Evolutionary conservation across 169 alveolate species (phyloP).

Genomic region (Plasmodium sp.): DNA sequence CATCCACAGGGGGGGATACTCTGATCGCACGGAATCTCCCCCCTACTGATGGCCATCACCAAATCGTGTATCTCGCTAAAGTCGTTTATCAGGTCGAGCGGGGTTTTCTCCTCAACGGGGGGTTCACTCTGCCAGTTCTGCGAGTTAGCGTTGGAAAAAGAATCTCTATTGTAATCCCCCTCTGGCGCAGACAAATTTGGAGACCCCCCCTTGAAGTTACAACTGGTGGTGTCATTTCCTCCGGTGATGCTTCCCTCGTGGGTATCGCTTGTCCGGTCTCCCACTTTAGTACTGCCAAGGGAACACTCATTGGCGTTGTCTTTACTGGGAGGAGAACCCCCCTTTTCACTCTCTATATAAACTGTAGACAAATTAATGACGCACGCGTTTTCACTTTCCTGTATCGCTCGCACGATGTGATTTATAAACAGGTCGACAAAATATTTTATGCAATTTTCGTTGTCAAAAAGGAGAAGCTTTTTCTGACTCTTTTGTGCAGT

Average conservation of each 20-base stretch:
- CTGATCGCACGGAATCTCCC: background rate
- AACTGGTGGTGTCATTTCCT: background rate
- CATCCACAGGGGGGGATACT: background rate
- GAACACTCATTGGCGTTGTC: background rate
- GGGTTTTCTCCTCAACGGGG: background rate
- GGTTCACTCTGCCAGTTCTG: background rate
- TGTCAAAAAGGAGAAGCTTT: slow-evolving; percentile 41
- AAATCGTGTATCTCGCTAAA: slow-evolving; percentile 15
- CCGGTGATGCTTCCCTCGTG: background rate
- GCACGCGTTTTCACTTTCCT: slow-evolving; percentile 14
- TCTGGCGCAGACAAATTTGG: background rate
- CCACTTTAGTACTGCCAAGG: background rate
- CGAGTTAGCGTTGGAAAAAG: background rate
- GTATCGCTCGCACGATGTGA: slow-evolving; percentile 1
- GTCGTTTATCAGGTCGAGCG: slow-evolving; percentile 6
- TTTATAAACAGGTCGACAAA: slow-evolving; percentile 67
- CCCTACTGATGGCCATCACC: background rate
- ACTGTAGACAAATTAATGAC: slow-evolving; percentile 22
- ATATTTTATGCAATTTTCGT: slow-evolving; percentile 45
- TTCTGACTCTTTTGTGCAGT: background rate
- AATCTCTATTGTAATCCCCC: background rate
- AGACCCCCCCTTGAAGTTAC: background rate
- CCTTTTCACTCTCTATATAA: background rate
- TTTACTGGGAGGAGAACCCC: background rate
- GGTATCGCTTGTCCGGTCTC: background rate